Evolutionary conservation across 169 alveolate genomes (phyloP).

Genomic region (Eimeria maxima): DNA sequence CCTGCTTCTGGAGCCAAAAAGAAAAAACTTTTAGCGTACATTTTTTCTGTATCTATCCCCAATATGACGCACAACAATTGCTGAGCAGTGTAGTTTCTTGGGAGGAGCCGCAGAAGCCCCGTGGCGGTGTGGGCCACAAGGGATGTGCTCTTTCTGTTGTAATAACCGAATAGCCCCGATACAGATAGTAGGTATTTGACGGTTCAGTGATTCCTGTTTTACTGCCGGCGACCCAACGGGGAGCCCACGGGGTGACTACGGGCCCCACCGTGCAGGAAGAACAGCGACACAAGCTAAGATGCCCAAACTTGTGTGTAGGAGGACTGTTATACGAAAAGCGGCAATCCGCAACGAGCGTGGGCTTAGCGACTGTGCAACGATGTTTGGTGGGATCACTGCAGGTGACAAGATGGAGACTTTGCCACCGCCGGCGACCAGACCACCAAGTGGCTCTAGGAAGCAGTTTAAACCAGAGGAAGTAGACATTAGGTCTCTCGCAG

Average conservation of each 20-base stretch:
- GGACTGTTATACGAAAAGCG: background rate
- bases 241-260: background rate
- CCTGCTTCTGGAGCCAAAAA: background rate
- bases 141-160: background rate
- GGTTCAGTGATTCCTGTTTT: background rate
- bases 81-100: background rate
- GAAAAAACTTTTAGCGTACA: too few species aligned
- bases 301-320: background rate
- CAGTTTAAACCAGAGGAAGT: constrained; percentile 17
- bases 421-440: background rate
- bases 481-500: constrained; percentile 65
- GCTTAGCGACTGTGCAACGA: background rate
- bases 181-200: background rate
- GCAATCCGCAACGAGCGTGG: background rate
- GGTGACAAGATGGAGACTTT: constrained; percentile 25
- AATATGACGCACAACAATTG: background rate
- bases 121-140: background rate
- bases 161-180: too few species aligned
- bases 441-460: background rate
- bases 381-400: background rate
- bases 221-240: background rate
- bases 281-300: background rate
- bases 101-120: background rate
- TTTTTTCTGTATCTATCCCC: background rate
- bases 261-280: background rate